Conservation (phyloP, 2,329 filamentous ascomycete species). For the Hymenoscyphus linearis region DNA sequence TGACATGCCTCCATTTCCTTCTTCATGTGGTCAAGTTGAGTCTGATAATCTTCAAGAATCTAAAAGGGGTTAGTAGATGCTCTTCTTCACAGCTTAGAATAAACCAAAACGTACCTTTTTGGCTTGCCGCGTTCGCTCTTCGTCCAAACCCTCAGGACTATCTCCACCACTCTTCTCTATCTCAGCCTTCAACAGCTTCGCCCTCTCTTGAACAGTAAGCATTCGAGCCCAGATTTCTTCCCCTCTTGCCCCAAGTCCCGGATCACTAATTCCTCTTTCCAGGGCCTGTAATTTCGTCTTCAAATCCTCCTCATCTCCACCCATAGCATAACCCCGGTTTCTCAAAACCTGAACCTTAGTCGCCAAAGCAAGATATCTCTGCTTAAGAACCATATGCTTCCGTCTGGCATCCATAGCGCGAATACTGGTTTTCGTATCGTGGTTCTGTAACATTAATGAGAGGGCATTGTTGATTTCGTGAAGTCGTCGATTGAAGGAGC, state of each 20-base stretch:
- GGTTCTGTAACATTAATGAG: slow-evolving; percentile 65
- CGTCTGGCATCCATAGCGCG: slow-evolving; percentile 67
- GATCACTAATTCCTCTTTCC: slow-evolving; percentile 67
- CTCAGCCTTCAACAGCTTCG: slow-evolving; percentile 67
- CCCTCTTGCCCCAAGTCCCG: slow-evolving; percentile 66
- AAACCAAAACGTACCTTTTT: slow-evolving; percentile 57
- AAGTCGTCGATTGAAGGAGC: slow-evolving; percentile 63
- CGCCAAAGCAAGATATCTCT: slow-evolving; percentile 68
- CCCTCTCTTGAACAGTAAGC: slow-evolving; percentile 68
- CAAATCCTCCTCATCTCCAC: slow-evolving; percentile 72
- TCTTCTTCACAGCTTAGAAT: slow-evolving; percentile 6
- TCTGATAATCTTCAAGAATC: slow-evolving; percentile 78
- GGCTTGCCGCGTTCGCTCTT: slow-evolving; percentile 65
- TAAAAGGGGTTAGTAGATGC: slow-evolving; percentile 33
- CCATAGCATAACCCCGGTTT: slow-evolving; percentile 76
- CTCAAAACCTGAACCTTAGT: slow-evolving; percentile 75
- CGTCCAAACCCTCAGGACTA: slow-evolving; percentile 54
- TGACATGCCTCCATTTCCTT: slow-evolving; percentile 52
- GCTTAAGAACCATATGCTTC: slow-evolving; percentile 66
- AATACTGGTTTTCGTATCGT: slow-evolving; percentile 72
- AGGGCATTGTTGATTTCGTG: slow-evolving; percentile 76
- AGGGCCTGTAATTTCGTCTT: slow-evolving; percentile 65
- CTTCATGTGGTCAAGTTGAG: slow-evolving; percentile 70
- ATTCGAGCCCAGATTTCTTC: slow-evolving; percentile 84
- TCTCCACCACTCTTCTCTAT: slow-evolving; percentile 60